These are phyloP conservation scores for Aureobasidium melanogenum DNA, from an alignment of 2,329 filamentous ascomycete genomes.

Conservation along the genomic window DNA sequence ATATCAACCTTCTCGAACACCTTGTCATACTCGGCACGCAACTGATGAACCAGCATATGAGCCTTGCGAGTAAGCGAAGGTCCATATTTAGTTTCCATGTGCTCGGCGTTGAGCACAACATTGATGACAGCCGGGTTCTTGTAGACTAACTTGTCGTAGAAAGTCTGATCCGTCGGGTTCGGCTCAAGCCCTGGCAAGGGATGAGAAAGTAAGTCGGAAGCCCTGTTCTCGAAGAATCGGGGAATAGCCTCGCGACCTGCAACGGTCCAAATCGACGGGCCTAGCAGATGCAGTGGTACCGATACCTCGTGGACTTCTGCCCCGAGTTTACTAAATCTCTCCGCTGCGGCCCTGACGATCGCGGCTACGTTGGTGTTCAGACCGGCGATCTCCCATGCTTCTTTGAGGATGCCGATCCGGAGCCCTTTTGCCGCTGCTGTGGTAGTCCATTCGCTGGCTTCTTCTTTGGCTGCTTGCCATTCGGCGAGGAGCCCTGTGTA, in stretches of 20 bases:
- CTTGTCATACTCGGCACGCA: slow-evolving; percentile 41
- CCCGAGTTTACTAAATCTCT: slow-evolving; percentile 32
- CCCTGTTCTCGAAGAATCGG: slow-evolving; percentile 22
- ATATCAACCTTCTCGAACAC: slow-evolving; percentile 39
- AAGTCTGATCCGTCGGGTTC: slow-evolving; percentile 15
- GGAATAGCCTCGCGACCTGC: slow-evolving; percentile 25
- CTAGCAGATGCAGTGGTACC: slow-evolving; percentile 39
- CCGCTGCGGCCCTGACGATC: slow-evolving; percentile 29
- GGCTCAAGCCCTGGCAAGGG: slow-evolving; percentile 25
- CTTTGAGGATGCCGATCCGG: slow-evolving; percentile 38
- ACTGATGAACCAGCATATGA: slow-evolving; percentile 37
- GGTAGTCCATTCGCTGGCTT: slow-evolving; percentile 22
- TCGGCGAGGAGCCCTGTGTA: slow-evolving; percentile 25
- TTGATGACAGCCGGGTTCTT: slow-evolving; percentile 39
- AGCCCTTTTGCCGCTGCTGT: slow-evolving; percentile 30
- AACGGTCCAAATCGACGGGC: slow-evolving; percentile 41
- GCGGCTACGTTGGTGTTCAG: slow-evolving; percentile 31
- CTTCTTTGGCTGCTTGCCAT: slow-evolving; percentile 22
- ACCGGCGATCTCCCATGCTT: slow-evolving; percentile 33
- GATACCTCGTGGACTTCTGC: slow-evolving; percentile 38
- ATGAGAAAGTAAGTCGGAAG: slow-evolving; percentile 23
- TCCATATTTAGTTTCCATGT: slow-evolving; percentile 24
- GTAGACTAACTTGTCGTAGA: slow-evolving; percentile 36
- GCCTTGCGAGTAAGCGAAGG: slow-evolving; percentile 35
- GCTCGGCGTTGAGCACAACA: slow-evolving; percentile 32